Conservation (phyloP, 345 rosid species). For the Sisymbrium irio region DNA sequence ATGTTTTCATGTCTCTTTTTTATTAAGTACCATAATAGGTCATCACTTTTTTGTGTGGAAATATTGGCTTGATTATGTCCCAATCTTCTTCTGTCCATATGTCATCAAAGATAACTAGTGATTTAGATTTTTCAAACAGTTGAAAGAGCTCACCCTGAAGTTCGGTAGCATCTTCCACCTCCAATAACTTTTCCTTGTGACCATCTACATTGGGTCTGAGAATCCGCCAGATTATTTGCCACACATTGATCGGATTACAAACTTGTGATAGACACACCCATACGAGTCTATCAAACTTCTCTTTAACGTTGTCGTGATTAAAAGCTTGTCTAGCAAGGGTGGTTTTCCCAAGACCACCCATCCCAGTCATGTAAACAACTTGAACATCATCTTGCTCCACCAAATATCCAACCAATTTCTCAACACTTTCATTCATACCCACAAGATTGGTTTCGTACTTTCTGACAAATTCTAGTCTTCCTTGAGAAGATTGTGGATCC, state of each 20-base stretch:
- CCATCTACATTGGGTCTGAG: constrained; percentile 23
- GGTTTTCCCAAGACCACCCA: constrained; percentile 59
- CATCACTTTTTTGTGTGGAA: constrained; percentile 6
- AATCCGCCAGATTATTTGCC: constrained; percentile 29
- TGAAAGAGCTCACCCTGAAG: constrained; percentile 16
- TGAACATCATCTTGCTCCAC: neutral
- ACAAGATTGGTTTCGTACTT: too few relatives aligned
- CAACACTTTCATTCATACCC: too few relatives aligned
- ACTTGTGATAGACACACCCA: constrained; percentile 42
- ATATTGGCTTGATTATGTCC: constrained; percentile 23
- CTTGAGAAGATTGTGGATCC: too few relatives aligned
- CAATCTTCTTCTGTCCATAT: constrained; percentile 40
- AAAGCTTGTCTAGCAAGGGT: constrained; percentile 37
- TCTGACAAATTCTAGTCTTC: too few relatives aligned
- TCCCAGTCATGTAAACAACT: constrained; percentile 40
- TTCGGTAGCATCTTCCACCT: constrained; percentile 25
- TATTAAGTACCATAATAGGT: too few relatives aligned
- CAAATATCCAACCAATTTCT: constrained; percentile 20
- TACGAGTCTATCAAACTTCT: constrained; percentile 22
- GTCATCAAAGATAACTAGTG: constrained; percentile 44
- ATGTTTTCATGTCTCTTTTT: too few relatives aligned
- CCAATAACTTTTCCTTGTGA: constrained; percentile 1
- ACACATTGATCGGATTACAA: constrained; percentile 19
- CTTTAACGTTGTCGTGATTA: constrained; percentile 15
- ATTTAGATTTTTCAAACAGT: neutral